Evolutionary conservation across 352 stramenopile species (phyloP).

Genomic region (Globisporangium splendens): DNA sequence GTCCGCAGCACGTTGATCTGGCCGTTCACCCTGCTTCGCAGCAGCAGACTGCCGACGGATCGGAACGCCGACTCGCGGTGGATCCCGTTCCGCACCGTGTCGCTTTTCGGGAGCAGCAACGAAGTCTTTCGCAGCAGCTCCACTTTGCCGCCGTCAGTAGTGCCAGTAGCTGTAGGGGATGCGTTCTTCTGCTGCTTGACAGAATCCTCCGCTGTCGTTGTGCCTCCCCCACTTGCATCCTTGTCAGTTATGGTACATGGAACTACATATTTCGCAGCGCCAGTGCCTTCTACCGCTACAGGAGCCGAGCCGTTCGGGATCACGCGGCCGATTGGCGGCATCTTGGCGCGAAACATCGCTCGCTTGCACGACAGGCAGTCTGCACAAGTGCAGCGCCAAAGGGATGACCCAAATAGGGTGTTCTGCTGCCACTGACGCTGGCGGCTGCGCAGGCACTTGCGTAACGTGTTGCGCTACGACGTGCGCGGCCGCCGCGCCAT

Average conservation of each 20-base stretch:
- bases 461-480: no score
- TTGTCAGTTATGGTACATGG: no score
- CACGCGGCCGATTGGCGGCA: slow-evolving; percentile 4
- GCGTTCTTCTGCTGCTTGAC: neutral
- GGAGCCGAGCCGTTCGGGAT: neutral
- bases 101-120: no score
- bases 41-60: slow-evolving; percentile 23
- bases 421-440: no score
- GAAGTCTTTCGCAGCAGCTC: no score
- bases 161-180: neutral
- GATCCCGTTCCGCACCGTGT: slow-evolving; percentile 1
- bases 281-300: neutral
- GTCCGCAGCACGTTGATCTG: slow-evolving; percentile 65
- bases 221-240: no score
- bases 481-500: no score
- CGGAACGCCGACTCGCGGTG: slow-evolving; percentile 20
- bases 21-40: slow-evolving; percentile 5
- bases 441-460: no score
- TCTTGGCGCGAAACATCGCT: slow-evolving; percentile 7
- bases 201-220: neutral
- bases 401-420: no score
- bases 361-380: no score
- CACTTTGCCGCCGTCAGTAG: neutral
- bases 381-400: no score
- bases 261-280: no score